phyloP scores from a whole-genome alignment of 148 eudicot species.

The Silene conica region DNA sequence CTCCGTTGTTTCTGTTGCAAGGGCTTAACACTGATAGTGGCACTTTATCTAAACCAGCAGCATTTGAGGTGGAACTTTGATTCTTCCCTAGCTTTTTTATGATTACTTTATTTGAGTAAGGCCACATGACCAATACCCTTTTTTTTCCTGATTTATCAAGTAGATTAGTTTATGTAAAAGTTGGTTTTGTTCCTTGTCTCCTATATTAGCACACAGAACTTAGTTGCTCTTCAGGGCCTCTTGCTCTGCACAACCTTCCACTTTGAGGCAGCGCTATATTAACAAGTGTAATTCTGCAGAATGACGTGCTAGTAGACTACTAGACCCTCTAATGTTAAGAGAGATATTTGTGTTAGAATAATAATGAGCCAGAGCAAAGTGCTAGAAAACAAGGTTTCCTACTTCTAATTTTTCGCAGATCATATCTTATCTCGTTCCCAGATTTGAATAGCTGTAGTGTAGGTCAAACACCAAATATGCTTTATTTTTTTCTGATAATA shows the following conservation, averaged over 20 bases:
- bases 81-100: not conserved
- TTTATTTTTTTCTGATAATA: not conserved
- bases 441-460: not conserved
- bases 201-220: not conserved
- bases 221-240: not conserved
- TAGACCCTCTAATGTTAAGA: not conserved
- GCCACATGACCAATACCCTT: not conserved
- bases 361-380: not conserved
- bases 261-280: not conserved
- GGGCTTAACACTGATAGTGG: slow-evolving; percentile 93
- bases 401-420: not conserved
- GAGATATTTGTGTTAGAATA: not conserved
- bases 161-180: not conserved
- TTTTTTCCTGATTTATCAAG: not conserved
- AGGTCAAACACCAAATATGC: not conserved
- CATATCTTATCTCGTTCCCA: not conserved
- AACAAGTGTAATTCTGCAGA: not conserved
- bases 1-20: slow-evolving; percentile 73
- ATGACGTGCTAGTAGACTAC: not conserved
- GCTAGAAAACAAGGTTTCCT: not conserved
- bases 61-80: slow-evolving; percentile 60
- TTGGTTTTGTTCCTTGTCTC: not conserved
- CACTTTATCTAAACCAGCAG: slow-evolving; percentile 82
- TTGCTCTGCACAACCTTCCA: not conserved
- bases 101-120: not conserved